Evolutionary conservation across 305 asterid species (phyloP).

Genomic region (Coffea humblotiana): DNA sequence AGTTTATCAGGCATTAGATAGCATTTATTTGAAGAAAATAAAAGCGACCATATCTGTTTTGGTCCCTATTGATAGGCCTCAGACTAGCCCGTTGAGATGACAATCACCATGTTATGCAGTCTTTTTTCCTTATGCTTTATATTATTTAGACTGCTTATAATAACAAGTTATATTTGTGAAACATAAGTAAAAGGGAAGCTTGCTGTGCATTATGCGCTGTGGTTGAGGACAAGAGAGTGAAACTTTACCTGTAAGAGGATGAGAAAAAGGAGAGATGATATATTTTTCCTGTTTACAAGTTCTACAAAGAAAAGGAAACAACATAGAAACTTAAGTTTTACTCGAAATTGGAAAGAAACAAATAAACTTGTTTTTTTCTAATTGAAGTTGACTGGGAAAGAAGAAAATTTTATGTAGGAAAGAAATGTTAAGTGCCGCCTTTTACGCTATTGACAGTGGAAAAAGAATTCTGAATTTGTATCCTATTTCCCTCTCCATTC

Average conservation of each 20-base stretch:
- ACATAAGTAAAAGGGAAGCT: neutral
- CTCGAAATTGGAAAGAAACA: neutral
- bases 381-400: neutral
- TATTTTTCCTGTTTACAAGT: neutral
- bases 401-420: neutral
- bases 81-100: neutral
- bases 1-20: neutral
- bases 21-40: neutral
- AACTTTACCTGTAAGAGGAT: constrained; percentile 3
- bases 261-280: neutral
- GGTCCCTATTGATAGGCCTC: neutral
- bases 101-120: neutral
- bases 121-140: neutral
- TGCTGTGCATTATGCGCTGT: neutral
- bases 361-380: neutral
- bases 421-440: neutral
- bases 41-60: neutral
- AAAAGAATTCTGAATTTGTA: neutral
- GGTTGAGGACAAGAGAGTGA: neutral
- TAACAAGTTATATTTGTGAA: neutral
- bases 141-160: neutral
- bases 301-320: neutral
- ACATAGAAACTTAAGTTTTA: neutral
- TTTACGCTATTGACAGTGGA: neutral
- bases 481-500: neutral